These are phyloP conservation scores for Zizania latifolia DNA, from an alignment of 176 grass and related monocot genomes.

Conservation along the genomic window DNA sequence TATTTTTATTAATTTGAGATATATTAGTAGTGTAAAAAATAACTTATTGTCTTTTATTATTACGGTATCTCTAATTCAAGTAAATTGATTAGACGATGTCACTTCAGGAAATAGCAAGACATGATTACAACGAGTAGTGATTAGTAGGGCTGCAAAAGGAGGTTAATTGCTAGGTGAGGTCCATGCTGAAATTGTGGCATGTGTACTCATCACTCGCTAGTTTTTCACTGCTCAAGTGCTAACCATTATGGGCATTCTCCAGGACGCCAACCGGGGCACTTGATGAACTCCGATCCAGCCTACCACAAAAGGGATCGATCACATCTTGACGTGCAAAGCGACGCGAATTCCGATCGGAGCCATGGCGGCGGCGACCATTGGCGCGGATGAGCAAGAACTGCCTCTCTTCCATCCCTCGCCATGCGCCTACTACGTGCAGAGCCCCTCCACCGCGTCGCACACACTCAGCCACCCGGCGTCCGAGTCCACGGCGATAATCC, in stretches of 20 bases:
- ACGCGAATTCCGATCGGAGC: neutral
- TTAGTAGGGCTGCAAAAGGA: neutral
- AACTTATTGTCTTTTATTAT: too few relatives aligned
- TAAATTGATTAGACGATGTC: too few relatives aligned
- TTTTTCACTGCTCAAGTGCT: slow-evolving; percentile 14
- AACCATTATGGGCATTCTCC: slow-evolving; percentile 26
- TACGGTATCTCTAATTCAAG: too few relatives aligned
- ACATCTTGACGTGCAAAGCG: neutral
- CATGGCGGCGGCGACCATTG: slow-evolving; percentile 18
- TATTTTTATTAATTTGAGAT: too few relatives aligned
- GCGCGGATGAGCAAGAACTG: slow-evolving; percentile 50
- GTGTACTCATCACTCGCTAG: slow-evolving; percentile 22
- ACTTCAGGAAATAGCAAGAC: too few relatives aligned
- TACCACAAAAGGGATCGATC: neutral
- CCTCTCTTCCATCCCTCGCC: slow-evolving; percentile 69
- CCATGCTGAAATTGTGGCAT: slow-evolving; percentile 24
- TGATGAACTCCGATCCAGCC: slow-evolving; percentile 20
- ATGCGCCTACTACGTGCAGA: slow-evolving; percentile 85
- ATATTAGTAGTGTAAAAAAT: too few relatives aligned
- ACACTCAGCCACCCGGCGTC: slow-evolving; percentile 58
- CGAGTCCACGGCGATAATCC: slow-evolving; percentile 45
- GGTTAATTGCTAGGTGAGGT: neutral
- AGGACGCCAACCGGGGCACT: slow-evolving; percentile 4
- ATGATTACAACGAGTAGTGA: neutral
- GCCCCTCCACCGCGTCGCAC: slow-evolving; percentile 77